Conservation (phyloP, 2,329 filamentous ascomycete species). For the Aspergillus amoenus region DNA sequence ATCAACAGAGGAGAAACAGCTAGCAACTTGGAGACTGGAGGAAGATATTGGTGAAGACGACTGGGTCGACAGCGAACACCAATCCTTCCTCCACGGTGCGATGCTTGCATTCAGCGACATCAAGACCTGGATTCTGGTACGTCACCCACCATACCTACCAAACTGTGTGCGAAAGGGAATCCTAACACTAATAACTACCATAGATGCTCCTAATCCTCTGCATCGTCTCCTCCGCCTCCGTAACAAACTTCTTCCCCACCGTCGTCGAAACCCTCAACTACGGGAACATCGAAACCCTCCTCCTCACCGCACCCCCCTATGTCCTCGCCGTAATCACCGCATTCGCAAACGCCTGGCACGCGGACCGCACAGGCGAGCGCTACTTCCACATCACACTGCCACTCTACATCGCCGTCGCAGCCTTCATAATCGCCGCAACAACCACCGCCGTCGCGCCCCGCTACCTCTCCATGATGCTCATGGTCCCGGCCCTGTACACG, state of each 20-base stretch:
- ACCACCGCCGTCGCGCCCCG: conserved; percentile 61
- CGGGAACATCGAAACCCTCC: conserved; percentile 57
- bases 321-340: conserved; percentile 45
- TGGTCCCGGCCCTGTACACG: conserved; percentile 56
- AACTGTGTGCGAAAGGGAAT: no score
- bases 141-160: no score
- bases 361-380: conserved; percentile 69
- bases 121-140: no score
- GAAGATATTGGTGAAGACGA: conserved; percentile 67
- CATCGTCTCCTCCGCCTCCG: conserved; percentile 57
- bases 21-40: conserved; percentile 62
- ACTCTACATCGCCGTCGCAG: conserved; percentile 59
- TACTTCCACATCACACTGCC: conserved; percentile 67
- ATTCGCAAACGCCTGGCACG: conserved; percentile 67
- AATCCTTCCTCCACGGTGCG: conserved; percentile 52
- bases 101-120: conserved; percentile 52
- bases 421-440: conserved; percentile 67
- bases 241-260: conserved; percentile 70
- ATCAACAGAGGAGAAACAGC: conserved; percentile 49
- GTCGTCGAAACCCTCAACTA: conserved; percentile 70
- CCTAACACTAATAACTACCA: no score
- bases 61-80: conserved; percentile 57
- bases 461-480: conserved; percentile 72
- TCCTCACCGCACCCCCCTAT: conserved; percentile 66
- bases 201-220: conserved; percentile 47